phyloP scores from a whole-genome alignment of 225 moss, liverwort and hornwort genomes.

The Asterella californica region DNA sequence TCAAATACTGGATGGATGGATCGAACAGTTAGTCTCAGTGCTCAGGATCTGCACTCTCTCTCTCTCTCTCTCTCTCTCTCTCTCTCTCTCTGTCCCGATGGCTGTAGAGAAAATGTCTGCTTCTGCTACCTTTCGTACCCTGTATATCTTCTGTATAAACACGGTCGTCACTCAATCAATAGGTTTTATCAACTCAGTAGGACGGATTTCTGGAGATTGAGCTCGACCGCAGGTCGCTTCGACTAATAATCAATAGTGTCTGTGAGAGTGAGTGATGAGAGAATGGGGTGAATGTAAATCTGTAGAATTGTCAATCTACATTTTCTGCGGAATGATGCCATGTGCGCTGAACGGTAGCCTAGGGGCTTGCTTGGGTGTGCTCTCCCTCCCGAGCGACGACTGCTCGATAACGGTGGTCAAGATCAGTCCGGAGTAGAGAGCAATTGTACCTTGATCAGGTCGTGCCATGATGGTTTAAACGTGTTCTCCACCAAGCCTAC shows the following conservation, averaged over 20 bases:
- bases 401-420: neutral
- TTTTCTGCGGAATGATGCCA: neutral
- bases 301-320: neutral
- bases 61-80: neutral
- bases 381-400: slow-evolving; percentile 6
- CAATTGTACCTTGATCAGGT: neutral
- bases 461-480: neutral
- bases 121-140: neutral
- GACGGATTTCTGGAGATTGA: neutral
- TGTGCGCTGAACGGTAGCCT: slow-evolving; percentile 2
- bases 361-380: neutral
- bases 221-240: slow-evolving; percentile 4
- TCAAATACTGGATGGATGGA: neutral
- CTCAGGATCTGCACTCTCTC: neutral
- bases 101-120: neutral
- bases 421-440: neutral
- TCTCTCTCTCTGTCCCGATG: neutral
- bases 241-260: neutral
- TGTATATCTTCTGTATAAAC: neutral
- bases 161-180: neutral
- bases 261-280: neutral
- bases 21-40: neutral
- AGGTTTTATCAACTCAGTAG: neutral
- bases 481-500: slow-evolving; percentile 2
- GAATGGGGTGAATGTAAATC: neutral